Conservation (phyloP, 164 flowering plant species). For the Euptelea pleiosperma region DNA sequence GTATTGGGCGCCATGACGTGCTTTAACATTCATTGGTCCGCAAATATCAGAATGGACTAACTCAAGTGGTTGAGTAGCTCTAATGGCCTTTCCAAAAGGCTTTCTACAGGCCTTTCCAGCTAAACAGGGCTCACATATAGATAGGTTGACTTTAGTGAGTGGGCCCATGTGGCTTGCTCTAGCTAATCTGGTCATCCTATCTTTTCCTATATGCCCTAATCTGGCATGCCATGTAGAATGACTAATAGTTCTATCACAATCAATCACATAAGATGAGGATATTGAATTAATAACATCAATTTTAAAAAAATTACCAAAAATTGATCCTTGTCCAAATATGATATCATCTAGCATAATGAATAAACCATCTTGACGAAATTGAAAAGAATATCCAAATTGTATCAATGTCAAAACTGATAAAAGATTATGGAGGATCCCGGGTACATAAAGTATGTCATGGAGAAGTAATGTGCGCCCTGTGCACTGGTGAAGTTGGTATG, state of each 20-base stretch:
- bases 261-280: neutral
- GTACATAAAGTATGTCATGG: slow-evolving; percentile 9
- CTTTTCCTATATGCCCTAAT: neutral
- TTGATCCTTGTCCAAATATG: neutral
- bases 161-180: neutral
- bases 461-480: neutral
- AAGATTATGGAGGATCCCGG: neutral
- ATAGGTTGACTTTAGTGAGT: neutral
- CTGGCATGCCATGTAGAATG: neutral
- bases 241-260: neutral
- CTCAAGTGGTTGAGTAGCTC: slow-evolving; percentile 4
- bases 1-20: slow-evolving; percentile 5
- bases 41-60: slow-evolving; percentile 15
- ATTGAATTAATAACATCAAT: neutral
- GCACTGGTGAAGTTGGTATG: neutral
- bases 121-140: neutral
- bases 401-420: neutral
- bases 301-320: neutral
- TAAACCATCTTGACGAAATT: neutral
- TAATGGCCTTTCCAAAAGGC: slow-evolving; percentile 4
- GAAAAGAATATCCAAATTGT: neutral
- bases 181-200: neutral
- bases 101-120: neutral
- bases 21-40: slow-evolving; percentile 11
- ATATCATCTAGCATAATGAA: slow-evolving; percentile 9